These are phyloP conservation scores for Lupinus albus DNA, from an alignment of 306 rosid genomes.

Conservation along the genomic window DNA sequence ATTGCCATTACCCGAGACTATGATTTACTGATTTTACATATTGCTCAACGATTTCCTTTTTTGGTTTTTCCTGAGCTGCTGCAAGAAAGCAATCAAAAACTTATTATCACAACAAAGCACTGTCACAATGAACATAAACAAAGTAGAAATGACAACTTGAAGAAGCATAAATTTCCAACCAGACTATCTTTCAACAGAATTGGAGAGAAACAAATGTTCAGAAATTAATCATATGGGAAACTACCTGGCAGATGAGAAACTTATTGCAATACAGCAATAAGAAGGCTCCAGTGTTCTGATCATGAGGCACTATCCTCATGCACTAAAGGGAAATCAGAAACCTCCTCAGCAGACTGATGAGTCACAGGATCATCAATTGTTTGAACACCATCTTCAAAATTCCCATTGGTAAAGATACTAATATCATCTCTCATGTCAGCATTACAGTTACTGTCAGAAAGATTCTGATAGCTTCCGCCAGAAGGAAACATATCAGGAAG, in stretches of 20 bases:
- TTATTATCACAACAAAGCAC: slow-evolving; percentile 20
- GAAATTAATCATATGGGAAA: slow-evolving; percentile 26
- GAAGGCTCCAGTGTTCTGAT: slow-evolving; percentile 97
- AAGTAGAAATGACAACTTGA: slow-evolving; percentile 3
- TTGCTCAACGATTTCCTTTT: slow-evolving; percentile 34
- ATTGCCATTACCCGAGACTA: slow-evolving; percentile 50
- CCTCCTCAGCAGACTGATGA: slow-evolving; percentile 56
- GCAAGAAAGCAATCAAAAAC: slow-evolving; percentile 39
- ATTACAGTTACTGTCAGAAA: slow-evolving; percentile 37
- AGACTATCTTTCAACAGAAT: background rate
- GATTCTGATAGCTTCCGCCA: slow-evolving; percentile 56
- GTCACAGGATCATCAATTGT: slow-evolving; percentile 43
- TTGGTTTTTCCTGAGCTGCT: slow-evolving; percentile 57
- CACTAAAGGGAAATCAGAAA: slow-evolving; percentile 80
- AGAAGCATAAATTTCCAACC: background rate
- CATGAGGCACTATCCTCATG: slow-evolving; percentile 93
- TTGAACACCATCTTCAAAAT: slow-evolving; percentile 48
- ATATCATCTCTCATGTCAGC: slow-evolving; percentile 46
- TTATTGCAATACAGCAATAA: slow-evolving; percentile 87
- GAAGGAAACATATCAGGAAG: slow-evolving; percentile 88
- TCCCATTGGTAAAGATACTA: slow-evolving; percentile 46
- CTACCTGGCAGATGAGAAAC: slow-evolving; percentile 80
- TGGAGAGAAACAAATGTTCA: background rate
- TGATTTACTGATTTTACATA: slow-evolving; percentile 40
- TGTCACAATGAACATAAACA: slow-evolving; percentile 11